These are phyloP conservation scores for Botrytis elliptica DNA, from an alignment of 2,329 filamentous ascomycete genomes.

Conservation along the genomic window DNA sequence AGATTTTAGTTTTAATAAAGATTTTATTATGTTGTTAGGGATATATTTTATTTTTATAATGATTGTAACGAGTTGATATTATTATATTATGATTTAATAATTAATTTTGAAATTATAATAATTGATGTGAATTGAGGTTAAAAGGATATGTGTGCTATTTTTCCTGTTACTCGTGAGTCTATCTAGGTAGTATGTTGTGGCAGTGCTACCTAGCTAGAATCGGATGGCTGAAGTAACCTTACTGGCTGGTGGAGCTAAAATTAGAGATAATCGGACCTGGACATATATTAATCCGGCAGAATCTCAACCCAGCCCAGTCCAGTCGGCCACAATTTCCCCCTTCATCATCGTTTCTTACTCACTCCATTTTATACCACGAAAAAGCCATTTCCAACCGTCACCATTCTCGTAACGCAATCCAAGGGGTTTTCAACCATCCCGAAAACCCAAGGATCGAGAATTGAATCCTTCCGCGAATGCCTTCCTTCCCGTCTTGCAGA, in stretches of 20 bases:
- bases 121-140: no score
- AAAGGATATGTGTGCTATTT: no score
- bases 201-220: not conserved
- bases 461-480: conserved; percentile 7
- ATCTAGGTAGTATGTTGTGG: not conserved
- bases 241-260: not conserved
- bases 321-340: not conserved
- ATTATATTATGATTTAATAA: no score
- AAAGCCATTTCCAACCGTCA: not conserved
- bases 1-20: no score
- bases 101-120: no score
- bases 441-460: no score
- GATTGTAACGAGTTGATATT: no score
- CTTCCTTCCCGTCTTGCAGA: not conserved
- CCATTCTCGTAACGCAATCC: not conserved
- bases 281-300: not conserved
- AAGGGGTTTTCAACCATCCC: no score
- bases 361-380: not conserved
- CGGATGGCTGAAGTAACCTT: not conserved
- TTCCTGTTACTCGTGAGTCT: no score
- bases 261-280: not conserved
- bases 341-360: not conserved
- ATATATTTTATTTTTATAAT: no score
- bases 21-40: no score
- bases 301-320: not conserved